Evolutionary conservation across 1,139 yeast species (phyloP), one percentile per base, ranked within the genome.

Genomic region (Zygosaccharomyces sapae): DNA sequence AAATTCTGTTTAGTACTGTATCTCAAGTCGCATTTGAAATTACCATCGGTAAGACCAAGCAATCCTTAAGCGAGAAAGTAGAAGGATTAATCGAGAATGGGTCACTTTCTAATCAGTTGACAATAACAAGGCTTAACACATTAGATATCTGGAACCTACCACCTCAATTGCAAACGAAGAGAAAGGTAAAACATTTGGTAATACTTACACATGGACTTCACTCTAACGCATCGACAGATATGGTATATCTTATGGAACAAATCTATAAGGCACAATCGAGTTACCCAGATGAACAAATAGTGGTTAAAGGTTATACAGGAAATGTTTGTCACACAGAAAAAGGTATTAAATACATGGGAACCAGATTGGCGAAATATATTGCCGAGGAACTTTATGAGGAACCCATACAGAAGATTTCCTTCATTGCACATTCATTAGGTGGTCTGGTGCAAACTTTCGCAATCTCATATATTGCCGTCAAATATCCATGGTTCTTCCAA

Each of bases 391-490:
- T 86, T 1, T 69, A 72, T 19, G 69, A 71, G 49, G 68, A 56
- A 4, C 69, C 71, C 39, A 77, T 85, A 1, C 63, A 66, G 1
- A 81, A 79, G 57, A 81, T 92, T 2, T 89, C 97, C 1, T 90
- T 92, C 58, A 73, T 94, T 31, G 96, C 92, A 1, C 98, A 92
- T 66, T 90, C 97, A 0, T 70, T 92, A 29, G 98, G 98, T 29
- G 98, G 98, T 0, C 71, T 87, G 39, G 83, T 86, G 2, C 97
- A 92, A 67, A 80, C 94, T 0, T 92, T 88, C 71, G 94, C 97
- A 1, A 77, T 92, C 38, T 95, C 96, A 0, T 88, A 88, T 62
- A 75, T 86, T 29, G 77, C 81, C 41, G 74, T 77, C 43, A 82
- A 80, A 53, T 80, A 81, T 61, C 94, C 96, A 0, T 77, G 82